These are phyloP conservation scores for Chaetomium globosum DNA, from an alignment of 2,329 filamentous ascomycete genomes.

Conservation along the genomic window DNA sequence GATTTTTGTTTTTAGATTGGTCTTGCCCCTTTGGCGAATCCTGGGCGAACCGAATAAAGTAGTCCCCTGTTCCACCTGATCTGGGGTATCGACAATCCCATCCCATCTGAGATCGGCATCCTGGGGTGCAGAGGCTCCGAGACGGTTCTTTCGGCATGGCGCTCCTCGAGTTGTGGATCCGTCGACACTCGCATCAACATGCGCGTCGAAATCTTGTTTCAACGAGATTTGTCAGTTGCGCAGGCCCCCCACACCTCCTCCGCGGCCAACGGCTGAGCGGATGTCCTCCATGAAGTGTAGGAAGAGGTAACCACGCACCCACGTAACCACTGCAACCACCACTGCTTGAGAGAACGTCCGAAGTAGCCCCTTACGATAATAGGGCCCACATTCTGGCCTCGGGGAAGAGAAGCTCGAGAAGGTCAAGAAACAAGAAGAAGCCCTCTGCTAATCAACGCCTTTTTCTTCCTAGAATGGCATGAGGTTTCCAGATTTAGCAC, in stretches of 20 bases:
- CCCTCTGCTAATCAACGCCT: too few relatives aligned
- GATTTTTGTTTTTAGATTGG: conserved; percentile 24
- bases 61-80: conserved; percentile 27
- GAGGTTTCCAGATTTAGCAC: too few relatives aligned
- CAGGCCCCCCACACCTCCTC: neutral
- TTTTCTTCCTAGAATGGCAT: too few relatives aligned
- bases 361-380: neutral
- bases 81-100: conserved; percentile 29
- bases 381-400: neutral
- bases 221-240: neutral
- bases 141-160: conserved; percentile 7
- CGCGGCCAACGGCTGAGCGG: neutral
- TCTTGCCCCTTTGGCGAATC: conserved; percentile 6
- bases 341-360: neutral
- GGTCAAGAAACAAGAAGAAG: too few relatives aligned
- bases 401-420: too few relatives aligned
- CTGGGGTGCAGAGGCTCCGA: conserved; percentile 25
- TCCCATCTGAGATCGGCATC: conserved; percentile 13
- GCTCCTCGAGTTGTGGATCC: neutral
- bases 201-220: neutral
- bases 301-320: too few relatives aligned
- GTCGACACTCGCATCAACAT: neutral
- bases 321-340: neutral
- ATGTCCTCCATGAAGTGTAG: neutral
- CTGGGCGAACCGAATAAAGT: conserved; percentile 8